Conservation (phyloP, 805 yeast species). For the Crinitomyces ghanaensis region DNA sequence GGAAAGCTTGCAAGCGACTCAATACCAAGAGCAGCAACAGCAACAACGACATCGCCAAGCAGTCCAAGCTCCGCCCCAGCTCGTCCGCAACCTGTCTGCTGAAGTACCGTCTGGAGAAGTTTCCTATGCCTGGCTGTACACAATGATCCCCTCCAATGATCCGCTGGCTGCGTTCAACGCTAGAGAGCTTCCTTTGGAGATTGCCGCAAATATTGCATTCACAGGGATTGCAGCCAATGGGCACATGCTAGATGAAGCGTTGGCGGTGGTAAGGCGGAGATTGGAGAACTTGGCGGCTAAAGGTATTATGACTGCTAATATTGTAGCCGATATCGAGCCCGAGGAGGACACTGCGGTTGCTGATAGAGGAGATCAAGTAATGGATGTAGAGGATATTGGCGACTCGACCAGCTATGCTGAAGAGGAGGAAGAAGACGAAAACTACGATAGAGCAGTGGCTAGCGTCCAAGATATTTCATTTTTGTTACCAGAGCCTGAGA, state of each 20-base stretch:
- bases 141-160: conserved; percentile 49
- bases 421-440: conserved; percentile 23
- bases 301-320: neutral
- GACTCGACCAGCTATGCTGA: too few relatives aligned
- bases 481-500: conserved; percentile 45
- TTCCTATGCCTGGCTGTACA: conserved; percentile 51
- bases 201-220: conserved; percentile 52
- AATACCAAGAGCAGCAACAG: conserved; percentile 5
- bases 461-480: conserved; percentile 33
- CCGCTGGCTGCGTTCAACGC: conserved; percentile 61
- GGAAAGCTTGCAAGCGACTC: neutral
- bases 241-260: conserved; percentile 46
- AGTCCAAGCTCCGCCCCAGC: neutral
- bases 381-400: too few relatives aligned
- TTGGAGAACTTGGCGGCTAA: conserved; percentile 36
- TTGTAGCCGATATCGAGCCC: neutral
- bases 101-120: conserved; percentile 18
- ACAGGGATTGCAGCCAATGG: conserved; percentile 50
- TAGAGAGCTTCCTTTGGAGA: conserved; percentile 50
- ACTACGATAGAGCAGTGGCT: conserved; percentile 19
- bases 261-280: conserved; percentile 59
- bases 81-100: too few relatives aligned
- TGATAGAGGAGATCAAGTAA: conserved; percentile 4
- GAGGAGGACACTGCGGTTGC: neutral
- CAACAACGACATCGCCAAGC: conserved; percentile 7